Evolutionary conservation across 176 grass and related monocot genomes (phyloP).

Genomic region (Pharus latifolius): DNA sequence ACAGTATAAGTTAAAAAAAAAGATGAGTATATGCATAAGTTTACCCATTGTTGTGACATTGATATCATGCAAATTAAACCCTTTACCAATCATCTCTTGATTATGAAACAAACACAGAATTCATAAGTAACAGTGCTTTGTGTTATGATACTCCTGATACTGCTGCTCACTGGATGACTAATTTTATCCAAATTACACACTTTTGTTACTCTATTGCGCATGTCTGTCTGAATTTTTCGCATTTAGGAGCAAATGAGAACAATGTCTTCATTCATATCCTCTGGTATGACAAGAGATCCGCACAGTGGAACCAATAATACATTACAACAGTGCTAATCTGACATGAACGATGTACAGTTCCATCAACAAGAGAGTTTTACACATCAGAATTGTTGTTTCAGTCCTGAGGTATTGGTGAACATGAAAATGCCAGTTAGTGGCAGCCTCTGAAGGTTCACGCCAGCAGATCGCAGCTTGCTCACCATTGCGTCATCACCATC

Average conservation of each 20-base stretch:
- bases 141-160: neutral
- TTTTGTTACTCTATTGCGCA: conserved; percentile 15
- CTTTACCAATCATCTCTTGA: too few relatives aligned
- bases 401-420: neutral
- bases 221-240: neutral
- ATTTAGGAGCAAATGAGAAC: neutral
- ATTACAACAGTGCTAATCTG: conserved; percentile 49
- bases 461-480: conserved; percentile 12
- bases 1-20: too few relatives aligned
- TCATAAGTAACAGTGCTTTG: neutral
- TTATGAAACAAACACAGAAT: neutral
- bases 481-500: conserved; percentile 35
- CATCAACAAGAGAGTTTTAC: conserved; percentile 13
- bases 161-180: neutral
- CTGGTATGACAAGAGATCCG: conserved; percentile 26
- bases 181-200: neutral
- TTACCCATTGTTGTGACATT: too few relatives aligned
- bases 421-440: conserved; percentile 27
- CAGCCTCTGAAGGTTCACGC: neutral
- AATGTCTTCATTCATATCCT: conserved; percentile 31
- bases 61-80: too few relatives aligned
- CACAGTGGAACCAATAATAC: conserved; percentile 32
- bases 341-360: conserved; percentile 45
- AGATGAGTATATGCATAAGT: too few relatives aligned
- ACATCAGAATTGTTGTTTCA: conserved; percentile 32